Evolutionary conservation across 1,284 basidiomycete species (phyloP).

Genomic region (Ustilago nuda): DNA sequence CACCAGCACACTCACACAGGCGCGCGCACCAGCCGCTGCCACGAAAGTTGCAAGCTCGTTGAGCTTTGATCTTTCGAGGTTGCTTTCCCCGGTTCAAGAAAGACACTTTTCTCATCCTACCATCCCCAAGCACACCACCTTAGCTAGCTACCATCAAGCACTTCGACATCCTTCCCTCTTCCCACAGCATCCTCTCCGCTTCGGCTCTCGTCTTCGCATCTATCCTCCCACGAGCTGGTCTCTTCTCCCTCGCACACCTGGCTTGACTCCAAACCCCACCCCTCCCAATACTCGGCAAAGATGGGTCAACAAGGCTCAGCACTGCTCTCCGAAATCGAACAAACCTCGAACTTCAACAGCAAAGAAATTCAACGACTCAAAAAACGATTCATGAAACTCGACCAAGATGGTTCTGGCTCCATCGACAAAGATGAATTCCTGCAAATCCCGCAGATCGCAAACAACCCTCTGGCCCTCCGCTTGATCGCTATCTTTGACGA

Average conservation of each 20-base stretch:
- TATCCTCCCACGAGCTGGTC: slow-evolving; percentile 7
- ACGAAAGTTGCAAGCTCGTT: background rate
- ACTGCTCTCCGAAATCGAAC: slow-evolving; percentile 93
- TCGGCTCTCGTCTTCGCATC: background rate
- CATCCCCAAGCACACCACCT: background rate
- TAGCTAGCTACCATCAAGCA: background rate
- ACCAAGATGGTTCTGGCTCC: slow-evolving; percentile 95
- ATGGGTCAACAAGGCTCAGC: slow-evolving; percentile 79
- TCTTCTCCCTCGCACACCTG: slow-evolving; percentile 1
- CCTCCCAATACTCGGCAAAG: slow-evolving; percentile 3
- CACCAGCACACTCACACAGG: background rate
- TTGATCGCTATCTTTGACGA: slow-evolving; percentile 99
- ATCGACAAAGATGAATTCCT: slow-evolving; percentile 99
- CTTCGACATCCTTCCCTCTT: slow-evolving; percentile 10
- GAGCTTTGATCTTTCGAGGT: background rate
- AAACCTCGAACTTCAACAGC: slow-evolving; percentile 79
- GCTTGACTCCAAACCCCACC: background rate
- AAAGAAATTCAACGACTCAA: slow-evolving; percentile 79
- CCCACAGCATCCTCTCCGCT: background rate
- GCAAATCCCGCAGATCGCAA: slow-evolving; percentile 98
- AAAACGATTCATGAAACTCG: slow-evolving; percentile 99
- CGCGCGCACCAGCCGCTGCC: background rate
- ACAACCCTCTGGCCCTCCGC: slow-evolving; percentile 93
- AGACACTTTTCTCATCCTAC: background rate
- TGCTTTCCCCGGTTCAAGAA: background rate